These are phyloP conservation scores for Pythium oligandrum DNA, from an alignment of 352 stramenopile genomes.

Conservation along the genomic window DNA sequence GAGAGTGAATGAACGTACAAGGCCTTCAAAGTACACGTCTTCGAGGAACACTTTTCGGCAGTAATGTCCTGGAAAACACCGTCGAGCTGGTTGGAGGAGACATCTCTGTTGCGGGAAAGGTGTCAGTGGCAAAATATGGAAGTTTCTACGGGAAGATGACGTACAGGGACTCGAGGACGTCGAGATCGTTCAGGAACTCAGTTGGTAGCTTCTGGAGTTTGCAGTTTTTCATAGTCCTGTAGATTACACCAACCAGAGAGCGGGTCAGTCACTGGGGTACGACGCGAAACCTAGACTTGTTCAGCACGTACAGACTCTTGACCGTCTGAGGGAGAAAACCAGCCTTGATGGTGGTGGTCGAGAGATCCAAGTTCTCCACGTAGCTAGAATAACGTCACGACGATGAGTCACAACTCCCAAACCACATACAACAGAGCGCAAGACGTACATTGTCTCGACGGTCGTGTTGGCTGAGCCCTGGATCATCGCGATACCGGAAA, in stretches of 20 bases:
- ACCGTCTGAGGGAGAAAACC: background rate
- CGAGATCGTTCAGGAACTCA: conserved; percentile 28
- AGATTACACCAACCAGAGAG: background rate
- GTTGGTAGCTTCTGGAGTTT: conserved; percentile 31
- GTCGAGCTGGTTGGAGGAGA: conserved; percentile 27
- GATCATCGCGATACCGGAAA: background rate
- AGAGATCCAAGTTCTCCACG: background rate
- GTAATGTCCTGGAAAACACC: conserved; percentile 22
- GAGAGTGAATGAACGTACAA: conserved; percentile 20
- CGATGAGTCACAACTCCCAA: background rate
- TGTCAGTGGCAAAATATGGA: background rate
- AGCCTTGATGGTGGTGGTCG: background rate
- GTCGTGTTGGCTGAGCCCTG: background rate
- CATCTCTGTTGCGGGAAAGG: conserved; percentile 18
- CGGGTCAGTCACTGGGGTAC: background rate
- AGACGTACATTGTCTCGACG: conserved; percentile 12
- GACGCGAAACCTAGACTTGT: background rate
- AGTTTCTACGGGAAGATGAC: conserved; percentile 3
- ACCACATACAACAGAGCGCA: background rate
- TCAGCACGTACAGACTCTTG: background rate
- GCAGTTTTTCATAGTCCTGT: conserved; percentile 38
- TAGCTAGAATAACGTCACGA: background rate
- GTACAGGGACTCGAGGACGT: conserved; percentile 29
- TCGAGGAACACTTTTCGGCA: conserved; percentile 13
- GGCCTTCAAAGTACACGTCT: conserved; percentile 19